A percentile compares a stretch with the other conserved stretches of the same genome.
phyloP scores from a whole-genome alignment of 2,329 filamentous ascomycete species.

The Meredithiella fracta region DNA sequence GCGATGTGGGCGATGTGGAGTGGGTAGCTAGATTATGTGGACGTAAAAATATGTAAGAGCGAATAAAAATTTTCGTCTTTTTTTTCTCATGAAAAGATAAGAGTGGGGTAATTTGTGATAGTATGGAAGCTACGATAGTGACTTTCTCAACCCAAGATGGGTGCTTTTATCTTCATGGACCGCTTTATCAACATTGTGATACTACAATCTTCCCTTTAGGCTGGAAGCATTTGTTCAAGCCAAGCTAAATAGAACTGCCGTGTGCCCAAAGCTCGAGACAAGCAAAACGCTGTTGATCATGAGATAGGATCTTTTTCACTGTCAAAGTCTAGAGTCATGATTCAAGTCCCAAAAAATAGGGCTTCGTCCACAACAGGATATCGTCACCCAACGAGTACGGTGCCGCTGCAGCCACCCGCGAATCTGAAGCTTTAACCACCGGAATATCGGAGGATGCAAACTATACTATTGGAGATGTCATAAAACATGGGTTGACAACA shows the following conservation, averaged over 20 bases:
- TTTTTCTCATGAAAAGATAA: not conserved
- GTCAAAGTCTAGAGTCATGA: not conserved
- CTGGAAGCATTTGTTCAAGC: too few relatives aligned
- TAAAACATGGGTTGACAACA: too few relatives aligned
- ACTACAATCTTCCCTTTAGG: too few relatives aligned
- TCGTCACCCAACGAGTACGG: not conserved
- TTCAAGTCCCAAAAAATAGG: not conserved
- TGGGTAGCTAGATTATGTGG: not conserved
- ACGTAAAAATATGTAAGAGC: not conserved
- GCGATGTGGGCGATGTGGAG: not conserved
- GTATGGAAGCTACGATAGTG: not conserved
- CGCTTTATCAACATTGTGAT: too few relatives aligned
- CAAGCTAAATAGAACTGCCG: too few relatives aligned
- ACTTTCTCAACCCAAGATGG: not conserved
- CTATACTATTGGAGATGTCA: not conserved
- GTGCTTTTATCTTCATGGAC: too few relatives aligned
- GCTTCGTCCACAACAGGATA: not conserved
- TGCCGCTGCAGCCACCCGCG: not conserved
- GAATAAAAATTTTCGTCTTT: not conserved
- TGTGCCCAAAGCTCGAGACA: not conserved
- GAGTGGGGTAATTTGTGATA: not conserved
- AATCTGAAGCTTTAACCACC: not conserved
- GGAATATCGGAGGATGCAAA: not conserved
- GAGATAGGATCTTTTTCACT: not conserved
- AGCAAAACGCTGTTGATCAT: not conserved